phyloP scores from a whole-genome alignment of 345 rosid species.

The Hibiscus tridactylites region DNA sequence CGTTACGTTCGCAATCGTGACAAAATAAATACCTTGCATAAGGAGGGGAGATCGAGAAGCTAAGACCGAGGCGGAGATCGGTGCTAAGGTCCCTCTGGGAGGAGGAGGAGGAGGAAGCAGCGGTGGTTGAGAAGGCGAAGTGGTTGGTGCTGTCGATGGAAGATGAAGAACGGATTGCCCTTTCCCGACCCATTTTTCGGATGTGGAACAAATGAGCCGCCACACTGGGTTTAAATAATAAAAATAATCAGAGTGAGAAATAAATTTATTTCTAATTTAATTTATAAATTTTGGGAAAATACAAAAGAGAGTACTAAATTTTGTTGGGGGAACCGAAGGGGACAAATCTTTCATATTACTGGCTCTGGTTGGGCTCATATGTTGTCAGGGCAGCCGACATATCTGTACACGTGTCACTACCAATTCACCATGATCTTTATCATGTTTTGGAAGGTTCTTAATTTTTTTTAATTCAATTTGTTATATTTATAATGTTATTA shows the following conservation, averaged over 20 bases:
- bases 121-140: constrained; percentile 22
- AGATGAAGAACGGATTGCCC: constrained; percentile 45
- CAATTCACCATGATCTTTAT: neutral
- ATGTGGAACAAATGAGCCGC: constrained; percentile 38
- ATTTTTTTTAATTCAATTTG: neutral
- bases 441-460: neutral
- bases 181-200: constrained; percentile 46
- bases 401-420: constrained; percentile 23
- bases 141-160: constrained; percentile 47
- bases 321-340: neutral
- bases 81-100: constrained; percentile 41
- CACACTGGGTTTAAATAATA: constrained; percentile 33
- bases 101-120: constrained; percentile 19
- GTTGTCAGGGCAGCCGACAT: constrained; percentile 47
- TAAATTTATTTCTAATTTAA: neutral
- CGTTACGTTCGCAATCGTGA: neutral
- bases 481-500: too few species aligned
- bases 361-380: constrained; percentile 25
- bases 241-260: constrained; percentile 14
- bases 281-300: neutral
- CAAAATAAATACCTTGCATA: constrained; percentile 13
- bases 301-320: neutral
- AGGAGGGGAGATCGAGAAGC: constrained; percentile 31
- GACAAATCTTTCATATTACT: constrained; percentile 8
- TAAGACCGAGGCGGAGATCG: constrained; percentile 74